Evolutionary conservation across 345 rosid species (phyloP), one percentile per base, ranked within the genome.

Genomic region (Brassica incana): DNA sequence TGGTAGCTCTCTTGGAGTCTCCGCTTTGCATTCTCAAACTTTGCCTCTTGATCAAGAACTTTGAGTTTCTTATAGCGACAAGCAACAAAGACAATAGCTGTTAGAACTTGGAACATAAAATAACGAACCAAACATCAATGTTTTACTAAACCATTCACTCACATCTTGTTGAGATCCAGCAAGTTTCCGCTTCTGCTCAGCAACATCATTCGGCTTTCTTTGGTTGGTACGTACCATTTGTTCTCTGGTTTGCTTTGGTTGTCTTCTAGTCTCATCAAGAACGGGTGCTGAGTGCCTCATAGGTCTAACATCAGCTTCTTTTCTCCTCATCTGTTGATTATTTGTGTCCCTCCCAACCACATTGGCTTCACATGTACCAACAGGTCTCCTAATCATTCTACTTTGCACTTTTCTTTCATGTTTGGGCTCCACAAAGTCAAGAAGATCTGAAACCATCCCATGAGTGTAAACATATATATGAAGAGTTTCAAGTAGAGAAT

Each of bases 1-100:
- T 86, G 91, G 84, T 95, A 95, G 20, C 95, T 77, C 80, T 93
- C 93, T 65, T 95, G 97, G 65, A 95, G 90, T 87, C 85, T 95
- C 85, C 92, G 87, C 85, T 89, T 91, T 5, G 99, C 81, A 33
- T 79, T 88, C 88, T 95, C 98, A 65, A 91, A 90, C 86, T 36
- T 85, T 72, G 88, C 90, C 14, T 83, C 88, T 8, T 88, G 80
- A 68, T 85, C 77, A 83, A 88, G 69, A 63, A 71, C 84, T 85
- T 93, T 91, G 65, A 29, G 77, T 36, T 78, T 77, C 78, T 76
- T 59, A 35, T 74, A 76, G 36, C 71, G 65, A 69, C 71, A 69
- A 68, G 25, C 67, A 52, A 15, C 59, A 59, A 73, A 69, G 65
- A 83, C 43, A 66, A 72, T 29, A 59, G 56, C 40, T 79, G 12